phyloP scores from a whole-genome alignment of 352 stramenopile species.

The Pythium vanterpoolii region DNA sequence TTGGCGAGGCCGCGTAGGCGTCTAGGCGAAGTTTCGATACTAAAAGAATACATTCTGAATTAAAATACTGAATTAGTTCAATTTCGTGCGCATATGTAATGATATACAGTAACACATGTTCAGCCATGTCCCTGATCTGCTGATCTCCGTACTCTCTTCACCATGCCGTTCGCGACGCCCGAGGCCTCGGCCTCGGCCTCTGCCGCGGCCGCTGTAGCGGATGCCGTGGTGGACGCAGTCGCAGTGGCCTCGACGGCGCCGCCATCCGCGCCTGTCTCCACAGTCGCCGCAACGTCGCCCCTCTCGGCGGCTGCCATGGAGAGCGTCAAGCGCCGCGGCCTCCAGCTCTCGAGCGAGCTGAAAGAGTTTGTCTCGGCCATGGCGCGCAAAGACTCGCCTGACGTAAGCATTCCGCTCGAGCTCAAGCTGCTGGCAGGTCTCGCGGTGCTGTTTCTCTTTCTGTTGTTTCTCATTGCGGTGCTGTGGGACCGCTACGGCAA shows the following conservation, averaged over 20 bases:
- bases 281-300: background rate
- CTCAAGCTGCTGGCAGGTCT: conserved; percentile 68
- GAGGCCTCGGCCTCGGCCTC: background rate
- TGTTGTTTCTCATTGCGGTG: conserved; percentile 77
- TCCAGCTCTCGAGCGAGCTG: conserved; percentile 20
- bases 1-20: conserved; percentile 8
- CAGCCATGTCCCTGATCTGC: background rate
- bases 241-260: background rate
- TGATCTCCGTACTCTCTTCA: background rate
- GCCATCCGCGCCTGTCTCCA: background rate
- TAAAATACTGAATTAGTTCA: background rate
- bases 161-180: conserved; percentile 1
- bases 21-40: background rate
- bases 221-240: background rate
- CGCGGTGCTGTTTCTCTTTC: conserved; percentile 67
- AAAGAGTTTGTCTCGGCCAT: conserved; percentile 19
- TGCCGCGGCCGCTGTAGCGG: background rate
- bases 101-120: background rate
- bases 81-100: conserved; percentile 45
- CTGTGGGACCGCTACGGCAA: conserved; percentile 85
- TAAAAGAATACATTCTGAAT: background rate
- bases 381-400: conserved; percentile 26
- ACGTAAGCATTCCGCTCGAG: conserved; percentile 47
- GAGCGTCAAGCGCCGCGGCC: conserved; percentile 22
- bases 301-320: conserved; percentile 23